Percentiles rank a stretch among this genome's conserved stretches.
phyloP scores from a whole-genome alignment of 163 green algal species.

The Scenedesmus sp. region DNA sequence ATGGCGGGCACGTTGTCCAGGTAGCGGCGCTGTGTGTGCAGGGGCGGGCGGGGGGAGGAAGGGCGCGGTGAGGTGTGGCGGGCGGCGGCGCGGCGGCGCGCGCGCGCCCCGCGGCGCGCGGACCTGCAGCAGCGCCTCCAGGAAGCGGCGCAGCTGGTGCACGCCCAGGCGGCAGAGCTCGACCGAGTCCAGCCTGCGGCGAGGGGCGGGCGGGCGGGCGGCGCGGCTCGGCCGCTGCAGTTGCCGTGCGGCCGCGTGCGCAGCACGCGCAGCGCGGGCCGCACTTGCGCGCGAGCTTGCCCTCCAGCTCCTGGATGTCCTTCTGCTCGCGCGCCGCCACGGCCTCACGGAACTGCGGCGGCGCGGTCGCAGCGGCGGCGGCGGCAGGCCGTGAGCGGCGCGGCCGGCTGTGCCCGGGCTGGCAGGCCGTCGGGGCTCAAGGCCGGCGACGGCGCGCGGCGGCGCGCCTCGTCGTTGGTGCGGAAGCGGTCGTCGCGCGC shows the following conservation, averaged over 20 bases:
- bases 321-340: constrained; percentile 80
- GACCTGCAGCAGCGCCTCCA: constrained; percentile 94
- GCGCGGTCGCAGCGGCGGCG: too few relatives aligned
- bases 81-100: too few relatives aligned
- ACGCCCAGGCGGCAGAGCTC: constrained; percentile 88
- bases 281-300: constrained; percentile 63
- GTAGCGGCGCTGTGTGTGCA: constrained; percentile 70
- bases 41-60: too few relatives aligned
- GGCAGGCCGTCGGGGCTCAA: too few relatives aligned
- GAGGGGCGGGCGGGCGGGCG: background rate
- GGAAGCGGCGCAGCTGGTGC: constrained; percentile 86
- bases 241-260: background rate
- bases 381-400: too few relatives aligned
- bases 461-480: constrained; percentile 92
- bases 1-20: constrained; percentile 92
- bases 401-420: too few relatives aligned
- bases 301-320: constrained; percentile 75
- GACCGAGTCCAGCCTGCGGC: constrained; percentile 68
- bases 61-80: too few relatives aligned
- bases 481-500: constrained; percentile 83
- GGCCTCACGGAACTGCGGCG: constrained; percentile 90
- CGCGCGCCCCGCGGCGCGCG: background rate
- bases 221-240: background rate
- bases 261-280: background rate
- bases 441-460: too few relatives aligned